Evolutionary conservation across 2,329 filamentous ascomycete genomes (phyloP), one percentile per base, ranked within the genome.

Genomic region (Penicillium sclerotiorum): DNA sequence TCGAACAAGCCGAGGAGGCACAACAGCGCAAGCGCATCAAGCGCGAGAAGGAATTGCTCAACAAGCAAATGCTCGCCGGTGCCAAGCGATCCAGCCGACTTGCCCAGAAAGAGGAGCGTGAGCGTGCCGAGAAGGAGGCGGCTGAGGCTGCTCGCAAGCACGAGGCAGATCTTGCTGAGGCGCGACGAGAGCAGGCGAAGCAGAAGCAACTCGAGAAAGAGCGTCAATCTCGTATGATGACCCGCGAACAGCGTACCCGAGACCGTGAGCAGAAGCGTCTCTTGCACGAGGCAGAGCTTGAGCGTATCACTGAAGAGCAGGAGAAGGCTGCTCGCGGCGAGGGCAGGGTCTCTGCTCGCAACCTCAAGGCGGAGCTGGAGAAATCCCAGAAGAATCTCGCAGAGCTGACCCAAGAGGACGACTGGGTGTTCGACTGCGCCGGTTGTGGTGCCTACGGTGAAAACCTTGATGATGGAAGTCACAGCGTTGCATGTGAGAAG

Each of bases 61-160:
- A 85, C 59, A 72, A 95, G 57, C 87, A 93, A 60, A 93, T 94
- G 67, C 81, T 97, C 73, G 90, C 90, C n/a, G 89, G 87, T 49
- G 93, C 94, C 4, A 99, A 99, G 74, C 81, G 94, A 55, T 99
- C 94, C 1, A 95, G 90, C 63, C 85, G 94, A 55, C 84, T 99
- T 58, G 92, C 93, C 15, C 82, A 82, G 57, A 95, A 90, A 66
- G 77, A 85, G 27, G 91, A 96, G 66, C 87, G 84, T 56, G 88
- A 91, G 63, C 86, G 84, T 59, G 79, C 87, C 53, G 85, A 93
- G 39, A 85, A 90, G 52, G 82, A 88, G 59, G 80, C 79, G 15
- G 83, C 80, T 8, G 87, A 92, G 64, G 88, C 87, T 38, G 84
- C 89, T 59, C 82, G 80, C 47, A 88, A 82, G 72, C 80, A 79